phyloP scores from a whole-genome alignment of 1,139 yeast genomes.

The Saccharomyces hybrid region DNA sequence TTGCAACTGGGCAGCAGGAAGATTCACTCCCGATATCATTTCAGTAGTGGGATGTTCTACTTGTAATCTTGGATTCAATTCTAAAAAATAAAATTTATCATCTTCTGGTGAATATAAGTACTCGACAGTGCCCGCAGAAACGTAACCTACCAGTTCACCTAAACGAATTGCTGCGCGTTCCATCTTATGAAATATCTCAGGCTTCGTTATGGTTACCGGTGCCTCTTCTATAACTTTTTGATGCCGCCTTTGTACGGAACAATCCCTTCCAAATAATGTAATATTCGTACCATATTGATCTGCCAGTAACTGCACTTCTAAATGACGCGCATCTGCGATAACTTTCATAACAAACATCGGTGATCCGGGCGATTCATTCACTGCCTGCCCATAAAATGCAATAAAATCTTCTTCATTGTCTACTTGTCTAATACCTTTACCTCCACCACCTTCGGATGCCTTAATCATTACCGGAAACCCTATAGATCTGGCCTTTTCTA shows the following conservation, averaged over 20 bases:
- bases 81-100: constrained; percentile 90
- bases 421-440: constrained; percentile 94
- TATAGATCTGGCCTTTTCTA: constrained; percentile 69
- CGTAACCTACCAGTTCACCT: constrained; percentile 94
- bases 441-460: constrained; percentile 99
- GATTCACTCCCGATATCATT: constrained; percentile 96
- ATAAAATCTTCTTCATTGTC: constrained; percentile 67
- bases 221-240: constrained; percentile 96
- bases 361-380: constrained; percentile 92
- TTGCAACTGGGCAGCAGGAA: constrained; percentile 97
- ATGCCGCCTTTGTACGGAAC: constrained; percentile 96
- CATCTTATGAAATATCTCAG: constrained; percentile 80
- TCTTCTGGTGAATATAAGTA: constrained; percentile 86
- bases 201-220: constrained; percentile 87
- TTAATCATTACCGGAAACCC: constrained; percentile 97
- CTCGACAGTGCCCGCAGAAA: constrained; percentile 98
- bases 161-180: constrained; percentile 95
- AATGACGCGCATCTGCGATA: constrained; percentile 92
- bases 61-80: constrained; percentile 94
- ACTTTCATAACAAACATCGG: constrained; percentile 91
- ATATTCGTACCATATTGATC: constrained; percentile 95
- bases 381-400: constrained; percentile 75
- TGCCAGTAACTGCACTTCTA: constrained; percentile 89
- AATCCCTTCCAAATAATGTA: constrained; percentile 90
- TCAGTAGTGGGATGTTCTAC: constrained; percentile 99